Evolutionary conservation across 495 filamentous ascomycete species (phyloP).

Genomic region (Aspergillus saccharolyticus): DNA sequence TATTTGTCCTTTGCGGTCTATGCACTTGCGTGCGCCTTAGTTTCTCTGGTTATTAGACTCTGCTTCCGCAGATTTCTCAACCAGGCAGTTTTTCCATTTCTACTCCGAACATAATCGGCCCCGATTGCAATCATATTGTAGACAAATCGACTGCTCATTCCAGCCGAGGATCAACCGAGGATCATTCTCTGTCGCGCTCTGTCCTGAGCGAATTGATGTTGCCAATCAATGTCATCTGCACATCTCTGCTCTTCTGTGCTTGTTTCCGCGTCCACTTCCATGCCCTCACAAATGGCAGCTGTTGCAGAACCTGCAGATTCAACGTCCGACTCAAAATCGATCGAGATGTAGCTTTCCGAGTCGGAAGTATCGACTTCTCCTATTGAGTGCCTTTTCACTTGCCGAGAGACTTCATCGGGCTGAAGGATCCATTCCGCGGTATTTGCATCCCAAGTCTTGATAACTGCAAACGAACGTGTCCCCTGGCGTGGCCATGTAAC

Average conservation of each 20-base stretch:
- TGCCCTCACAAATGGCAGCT: not conserved
- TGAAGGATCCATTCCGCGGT: slow-evolving; percentile 6
- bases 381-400: not conserved
- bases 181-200: not conserved
- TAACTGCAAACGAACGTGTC: not conserved
- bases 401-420: not conserved
- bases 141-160: no score
- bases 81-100: no score
- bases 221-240: not conserved
- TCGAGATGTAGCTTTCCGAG: not conserved
- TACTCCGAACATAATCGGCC: no score
- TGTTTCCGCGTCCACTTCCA: not conserved
- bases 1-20: no score
- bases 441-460: not conserved
- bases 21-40: no score
- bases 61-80: no score
- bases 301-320: not conserved
- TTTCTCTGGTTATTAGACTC: no score
- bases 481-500: not conserved
- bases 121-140: no score
- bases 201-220: not conserved
- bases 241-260: not conserved
- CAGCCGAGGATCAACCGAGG: not conserved
- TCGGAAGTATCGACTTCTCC: not conserved
- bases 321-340: not conserved